A percentile compares a stretch with the other conserved stretches of the same genome.
Evolutionary conservation across 2,329 filamentous ascomycete genomes (phyloP).

Genomic region (Magnaporthiopsis rhizophila): DNA sequence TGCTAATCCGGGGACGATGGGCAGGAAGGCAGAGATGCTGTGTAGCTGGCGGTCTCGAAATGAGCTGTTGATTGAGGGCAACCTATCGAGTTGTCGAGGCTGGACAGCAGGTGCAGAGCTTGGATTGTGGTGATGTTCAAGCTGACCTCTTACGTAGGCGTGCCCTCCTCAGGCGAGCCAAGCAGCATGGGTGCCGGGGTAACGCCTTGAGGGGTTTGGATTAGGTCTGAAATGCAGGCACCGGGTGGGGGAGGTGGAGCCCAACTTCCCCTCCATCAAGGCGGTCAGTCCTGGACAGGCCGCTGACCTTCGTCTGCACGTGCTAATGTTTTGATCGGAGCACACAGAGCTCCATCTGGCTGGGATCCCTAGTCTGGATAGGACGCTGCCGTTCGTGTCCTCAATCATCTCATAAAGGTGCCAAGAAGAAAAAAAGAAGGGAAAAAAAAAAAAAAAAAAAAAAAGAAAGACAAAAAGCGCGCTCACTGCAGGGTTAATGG

Average conservation of each 20-base stretch:
- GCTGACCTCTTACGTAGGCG: background rate
- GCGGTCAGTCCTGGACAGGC: background rate
- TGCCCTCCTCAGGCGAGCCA: background rate
- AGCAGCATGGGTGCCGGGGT: background rate
- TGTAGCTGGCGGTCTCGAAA: background rate
- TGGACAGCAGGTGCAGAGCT: background rate
- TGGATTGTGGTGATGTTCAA: background rate
- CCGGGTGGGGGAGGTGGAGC: background rate
- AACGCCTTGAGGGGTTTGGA: background rate
- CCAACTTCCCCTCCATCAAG: background rate
- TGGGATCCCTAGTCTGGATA: no score
- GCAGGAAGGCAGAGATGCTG: background rate
- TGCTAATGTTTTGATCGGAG: background rate
- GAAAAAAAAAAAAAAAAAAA: background rate
- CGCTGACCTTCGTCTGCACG: background rate
- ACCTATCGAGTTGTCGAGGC: background rate
- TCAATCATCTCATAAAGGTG: background rate
- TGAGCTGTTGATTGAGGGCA: slow-evolving; percentile 4
- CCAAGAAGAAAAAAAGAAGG: background rate
- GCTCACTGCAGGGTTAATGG: background rate
- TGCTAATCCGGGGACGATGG: background rate
- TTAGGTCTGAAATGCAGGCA: background rate
- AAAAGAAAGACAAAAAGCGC: background rate
- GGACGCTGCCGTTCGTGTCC: no score
- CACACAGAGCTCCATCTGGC: no score